Evolutionary conservation across 163 green algal genomes (phyloP).

Genomic region (Chlorella variabilis): DNA sequence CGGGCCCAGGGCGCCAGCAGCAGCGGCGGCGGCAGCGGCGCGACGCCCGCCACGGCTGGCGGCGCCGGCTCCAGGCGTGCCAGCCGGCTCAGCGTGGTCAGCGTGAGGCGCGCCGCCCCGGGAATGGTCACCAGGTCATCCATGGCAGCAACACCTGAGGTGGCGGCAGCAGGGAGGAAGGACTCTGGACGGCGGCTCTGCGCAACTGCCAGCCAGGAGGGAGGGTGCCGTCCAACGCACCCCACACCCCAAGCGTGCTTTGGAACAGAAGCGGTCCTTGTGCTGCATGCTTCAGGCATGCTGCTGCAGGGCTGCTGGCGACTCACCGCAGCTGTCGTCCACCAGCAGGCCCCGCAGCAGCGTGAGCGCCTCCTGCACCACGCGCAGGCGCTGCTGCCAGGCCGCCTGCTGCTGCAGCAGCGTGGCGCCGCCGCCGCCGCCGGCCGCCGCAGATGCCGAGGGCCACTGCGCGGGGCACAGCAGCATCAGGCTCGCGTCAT

Average conservation of each 20-base stretch:
- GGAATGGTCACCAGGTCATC: slow-evolving; percentile 20
- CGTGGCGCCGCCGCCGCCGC: not conserved
- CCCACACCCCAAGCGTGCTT: too few species aligned
- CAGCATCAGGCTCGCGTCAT: slow-evolving; percentile 7
- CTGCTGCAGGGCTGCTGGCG: too few species aligned
- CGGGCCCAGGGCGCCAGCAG: slow-evolving; percentile 31
- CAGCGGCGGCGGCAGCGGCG: not conserved
- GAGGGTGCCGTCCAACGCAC: too few species aligned
- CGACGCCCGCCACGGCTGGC: not conserved
- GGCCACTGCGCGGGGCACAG: slow-evolving; percentile 23
- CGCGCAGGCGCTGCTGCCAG: slow-evolving; percentile 37
- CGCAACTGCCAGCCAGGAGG: too few species aligned
- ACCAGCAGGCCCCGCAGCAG: slow-evolving; percentile 34
- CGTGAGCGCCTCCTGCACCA: slow-evolving; percentile 37
- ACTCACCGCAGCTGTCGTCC: slow-evolving; percentile 19
- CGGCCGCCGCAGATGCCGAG: not conserved
- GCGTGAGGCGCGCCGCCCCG: not conserved
- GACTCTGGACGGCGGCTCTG: too few species aligned
- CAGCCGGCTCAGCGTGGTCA: slow-evolving; percentile 31
- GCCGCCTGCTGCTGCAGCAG: slow-evolving; percentile 29
- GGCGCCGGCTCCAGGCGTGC: slow-evolving; percentile 5
- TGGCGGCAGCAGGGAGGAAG: not conserved
- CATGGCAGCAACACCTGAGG: slow-evolving; percentile 11
- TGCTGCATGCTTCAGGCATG: not conserved
- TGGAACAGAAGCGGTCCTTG: too few species aligned